These are phyloP conservation scores for Candida frijolesensis DNA, from an alignment of 1,139 yeast species.

Conservation along the genomic window DNA sequence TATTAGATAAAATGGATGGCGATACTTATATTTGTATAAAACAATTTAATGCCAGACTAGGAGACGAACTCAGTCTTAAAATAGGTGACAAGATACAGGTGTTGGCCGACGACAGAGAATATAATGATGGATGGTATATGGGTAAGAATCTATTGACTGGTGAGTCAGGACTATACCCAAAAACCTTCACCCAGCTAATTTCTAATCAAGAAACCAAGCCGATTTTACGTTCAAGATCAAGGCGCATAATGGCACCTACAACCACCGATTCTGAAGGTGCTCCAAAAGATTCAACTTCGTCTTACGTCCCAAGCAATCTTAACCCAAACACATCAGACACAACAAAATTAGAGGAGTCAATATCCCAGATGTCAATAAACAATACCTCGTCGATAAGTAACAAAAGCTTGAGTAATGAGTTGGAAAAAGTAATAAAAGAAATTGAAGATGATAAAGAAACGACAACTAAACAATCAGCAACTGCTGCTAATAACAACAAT, in stretches of 20 bases:
- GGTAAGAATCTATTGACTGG: constrained; percentile 75
- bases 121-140: constrained; percentile 97
- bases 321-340: constrained; percentile 7
- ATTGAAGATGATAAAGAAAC: constrained; percentile 24
- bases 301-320: constrained; percentile 8
- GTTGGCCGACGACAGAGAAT: constrained; percentile 88
- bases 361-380: constrained; percentile 6
- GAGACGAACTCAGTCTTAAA: constrained; percentile 79
- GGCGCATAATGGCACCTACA: constrained; percentile 43
- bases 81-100: constrained; percentile 89
- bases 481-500: constrained; percentile 1
- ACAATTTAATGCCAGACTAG: constrained; percentile 82
- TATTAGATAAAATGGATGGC: constrained; percentile 11
- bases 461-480: constrained; percentile 4
- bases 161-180: constrained; percentile 86
- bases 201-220: constrained; percentile 22
- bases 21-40: constrained; percentile 63
- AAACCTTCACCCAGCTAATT: constrained; percentile 67
- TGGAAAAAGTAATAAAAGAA: constrained; percentile 82
- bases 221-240: constrained; percentile 59
- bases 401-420: constrained; percentile 55
- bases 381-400: background rate
- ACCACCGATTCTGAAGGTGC: constrained; percentile 3
- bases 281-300: constrained; percentile 5
- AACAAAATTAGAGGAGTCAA: constrained; percentile 7